A percentile compares a stretch with the other conserved stretches of the same genome.
Conservation (phyloP, 164 flowering plant genomes). For the Chimonanthus salicifolius region DNA sequence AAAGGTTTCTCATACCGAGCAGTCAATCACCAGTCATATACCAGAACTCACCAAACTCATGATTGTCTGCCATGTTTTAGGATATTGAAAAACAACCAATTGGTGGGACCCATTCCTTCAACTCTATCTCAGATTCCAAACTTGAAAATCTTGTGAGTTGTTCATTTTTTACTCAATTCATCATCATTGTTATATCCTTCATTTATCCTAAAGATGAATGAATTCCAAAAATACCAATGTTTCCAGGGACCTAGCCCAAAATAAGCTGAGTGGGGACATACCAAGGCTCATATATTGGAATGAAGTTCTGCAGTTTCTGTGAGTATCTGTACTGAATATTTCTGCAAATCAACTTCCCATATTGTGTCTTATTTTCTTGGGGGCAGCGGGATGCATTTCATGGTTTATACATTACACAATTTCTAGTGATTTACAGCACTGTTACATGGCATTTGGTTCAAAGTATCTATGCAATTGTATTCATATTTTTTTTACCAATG, state of each 20-base stretch:
- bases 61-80: slow-evolving; percentile 19
- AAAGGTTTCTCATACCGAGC: no score
- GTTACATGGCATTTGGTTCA: no score
- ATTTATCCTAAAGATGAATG: neutral
- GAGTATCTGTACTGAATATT: neutral
- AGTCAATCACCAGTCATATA: no score
- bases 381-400: no score
- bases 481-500: no score
- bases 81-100: slow-evolving; percentile 66
- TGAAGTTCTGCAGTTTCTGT: slow-evolving; percentile 68
- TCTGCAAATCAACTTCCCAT: no score
- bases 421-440: neutral
- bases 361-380: no score
- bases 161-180: neutral
- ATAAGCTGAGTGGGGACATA: slow-evolving; percentile 80
- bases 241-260: slow-evolving; percentile 85
- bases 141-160: slow-evolving; percentile 73
- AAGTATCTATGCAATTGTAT: no score
- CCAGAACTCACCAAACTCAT: no score
- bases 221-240: neutral
- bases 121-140: slow-evolving; percentile 97
- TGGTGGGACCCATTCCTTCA: slow-evolving; percentile 92
- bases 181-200: no score
- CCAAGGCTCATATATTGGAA: slow-evolving; percentile 97
- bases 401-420: neutral